phyloP scores from a whole-genome alignment of 768 basidiomycete species.

The Hygrocybe punicea region DNA sequence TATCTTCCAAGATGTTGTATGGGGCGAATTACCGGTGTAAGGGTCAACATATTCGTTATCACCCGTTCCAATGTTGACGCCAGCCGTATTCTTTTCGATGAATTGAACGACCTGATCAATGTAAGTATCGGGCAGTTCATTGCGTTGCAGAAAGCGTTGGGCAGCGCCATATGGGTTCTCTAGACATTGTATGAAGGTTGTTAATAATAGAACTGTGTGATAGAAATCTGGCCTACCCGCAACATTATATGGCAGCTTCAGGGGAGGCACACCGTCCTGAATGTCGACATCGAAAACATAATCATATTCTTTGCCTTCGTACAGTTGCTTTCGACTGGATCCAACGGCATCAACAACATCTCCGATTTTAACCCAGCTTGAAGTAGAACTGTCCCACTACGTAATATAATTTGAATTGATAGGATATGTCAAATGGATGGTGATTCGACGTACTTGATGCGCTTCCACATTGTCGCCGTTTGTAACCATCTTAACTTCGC shows the following conservation, averaged over 20 bases:
- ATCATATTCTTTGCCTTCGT: conserved; percentile 92
- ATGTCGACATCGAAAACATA: conserved; percentile 99
- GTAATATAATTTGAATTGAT: conserved; percentile 6
- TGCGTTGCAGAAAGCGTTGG: conserved; percentile 76
- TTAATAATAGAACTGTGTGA: conserved; percentile 1
- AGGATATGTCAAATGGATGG: neutral
- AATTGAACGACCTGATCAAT: conserved; percentile 88
- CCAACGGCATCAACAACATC: conserved; percentile 95
- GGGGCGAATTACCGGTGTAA: conserved; percentile 64
- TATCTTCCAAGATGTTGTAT: neutral
- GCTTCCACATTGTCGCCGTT: conserved; percentile 82
- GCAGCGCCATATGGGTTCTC: conserved; percentile 92
- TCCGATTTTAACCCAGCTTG: conserved; percentile 89
- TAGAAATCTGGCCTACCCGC: conserved; percentile 50
- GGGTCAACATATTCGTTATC: conserved; percentile 74
- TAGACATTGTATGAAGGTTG: conserved; percentile 28
- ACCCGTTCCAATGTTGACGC: conserved; percentile 64
- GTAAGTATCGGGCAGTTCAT: conserved; percentile 80
- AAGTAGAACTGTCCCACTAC: conserved; percentile 74
- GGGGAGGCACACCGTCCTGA: conserved; percentile 83
- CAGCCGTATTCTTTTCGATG: conserved; percentile 87
- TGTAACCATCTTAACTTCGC: conserved; percentile 90
- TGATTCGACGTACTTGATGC: conserved; percentile 62
- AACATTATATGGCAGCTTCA: conserved; percentile 92
- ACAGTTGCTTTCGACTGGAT: conserved; percentile 84